These are phyloP conservation scores for Rhizopus arrhizus DNA, from an alignment of 371 early-diverging fungal species.

Conservation along the genomic window DNA sequence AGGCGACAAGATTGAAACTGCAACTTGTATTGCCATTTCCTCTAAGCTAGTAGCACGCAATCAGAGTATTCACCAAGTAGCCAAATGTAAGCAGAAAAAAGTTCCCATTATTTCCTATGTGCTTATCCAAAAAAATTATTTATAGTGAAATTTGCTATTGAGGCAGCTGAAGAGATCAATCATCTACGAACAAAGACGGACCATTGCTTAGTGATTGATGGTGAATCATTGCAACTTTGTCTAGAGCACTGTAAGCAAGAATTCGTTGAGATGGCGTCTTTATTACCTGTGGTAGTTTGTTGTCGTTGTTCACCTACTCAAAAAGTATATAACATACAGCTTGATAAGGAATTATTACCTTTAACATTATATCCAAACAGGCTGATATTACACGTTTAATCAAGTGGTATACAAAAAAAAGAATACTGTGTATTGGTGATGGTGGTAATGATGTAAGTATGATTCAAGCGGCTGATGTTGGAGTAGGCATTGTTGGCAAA, in stretches of 20 bases:
- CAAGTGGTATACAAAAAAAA: conserved; percentile 73
- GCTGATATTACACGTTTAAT: conserved; percentile 95
- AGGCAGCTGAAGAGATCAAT: conserved; percentile 71
- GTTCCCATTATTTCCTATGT: too few species aligned
- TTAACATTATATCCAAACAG: conserved; percentile 20
- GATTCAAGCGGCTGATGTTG: conserved; percentile 98
- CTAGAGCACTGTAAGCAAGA: conserved; percentile 77
- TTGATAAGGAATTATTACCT: too few species aligned
- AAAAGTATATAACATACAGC: conserved; percentile 58
- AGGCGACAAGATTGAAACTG: conserved; percentile 99
- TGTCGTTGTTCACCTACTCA: conserved; percentile 99
- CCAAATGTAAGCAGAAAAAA: conserved; percentile 52
- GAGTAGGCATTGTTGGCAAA: conserved; percentile 97
- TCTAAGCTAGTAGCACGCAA: conserved; percentile 90
- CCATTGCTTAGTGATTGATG: conserved; percentile 96
- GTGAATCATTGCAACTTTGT: conserved; percentile 81
- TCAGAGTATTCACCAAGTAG: conserved; percentile 79
- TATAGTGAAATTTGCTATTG: conserved; percentile 59
- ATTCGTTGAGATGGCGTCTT: conserved; percentile 82
- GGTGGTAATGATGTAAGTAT: conserved; percentile 99
- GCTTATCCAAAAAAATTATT: too few species aligned
- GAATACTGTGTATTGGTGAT: conserved; percentile 96
- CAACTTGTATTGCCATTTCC: conserved; percentile 94
- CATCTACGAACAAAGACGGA: conserved; percentile 63
- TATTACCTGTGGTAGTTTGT: conserved; percentile 93